These are phyloP conservation scores for Lepiota venenata DNA, from an alignment of 768 basidiomycete genomes.

Conservation along the genomic window DNA sequence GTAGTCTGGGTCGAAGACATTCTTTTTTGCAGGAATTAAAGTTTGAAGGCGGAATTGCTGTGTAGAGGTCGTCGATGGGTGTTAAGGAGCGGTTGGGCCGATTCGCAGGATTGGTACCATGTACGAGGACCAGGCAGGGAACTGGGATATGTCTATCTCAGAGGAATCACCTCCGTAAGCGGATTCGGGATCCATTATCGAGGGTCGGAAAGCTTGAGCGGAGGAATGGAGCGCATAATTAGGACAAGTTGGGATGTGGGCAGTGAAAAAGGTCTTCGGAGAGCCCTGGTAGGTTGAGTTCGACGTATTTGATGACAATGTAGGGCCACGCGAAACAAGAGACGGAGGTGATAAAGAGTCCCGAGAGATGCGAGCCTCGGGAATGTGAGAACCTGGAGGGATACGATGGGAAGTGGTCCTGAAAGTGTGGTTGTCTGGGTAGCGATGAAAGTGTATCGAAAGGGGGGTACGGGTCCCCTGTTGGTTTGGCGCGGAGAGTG, in stretches of 20 bases:
- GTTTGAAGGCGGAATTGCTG: slow-evolving; percentile 19
- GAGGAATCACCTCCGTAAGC: slow-evolving; percentile 16
- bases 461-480: slow-evolving; percentile 30
- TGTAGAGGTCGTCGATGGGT: slow-evolving; percentile 23
- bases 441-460: slow-evolving; percentile 15
- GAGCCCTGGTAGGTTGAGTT: slow-evolving; percentile 20
- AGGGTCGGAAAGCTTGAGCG: slow-evolving; percentile 18
- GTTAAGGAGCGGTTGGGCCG: slow-evolving; percentile 11
- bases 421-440: slow-evolving; percentile 16
- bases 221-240: slow-evolving; percentile 21
- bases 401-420: slow-evolving; percentile 19
- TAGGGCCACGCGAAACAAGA: slow-evolving; percentile 39
- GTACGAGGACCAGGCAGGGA: slow-evolving; percentile 61
- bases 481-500: slow-evolving; percentile 39
- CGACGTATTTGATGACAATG: slow-evolving; percentile 34
- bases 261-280: slow-evolving; percentile 45
- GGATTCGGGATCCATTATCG: slow-evolving; percentile 17
- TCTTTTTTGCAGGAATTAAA: slow-evolving; percentile 30
- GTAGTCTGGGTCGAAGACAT: slow-evolving; percentile 15
- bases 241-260: slow-evolving; percentile 34
- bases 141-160: slow-evolving; percentile 58
- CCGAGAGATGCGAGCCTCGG: slow-evolving; percentile 15
- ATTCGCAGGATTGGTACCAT: slow-evolving; percentile 48
- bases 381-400: slow-evolving; percentile 25
- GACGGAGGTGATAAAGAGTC: slow-evolving; percentile 33